Base-by-base conservation (phyloP, 176 grass and related monocot genomes). In the Themeda triandra region DNA sequence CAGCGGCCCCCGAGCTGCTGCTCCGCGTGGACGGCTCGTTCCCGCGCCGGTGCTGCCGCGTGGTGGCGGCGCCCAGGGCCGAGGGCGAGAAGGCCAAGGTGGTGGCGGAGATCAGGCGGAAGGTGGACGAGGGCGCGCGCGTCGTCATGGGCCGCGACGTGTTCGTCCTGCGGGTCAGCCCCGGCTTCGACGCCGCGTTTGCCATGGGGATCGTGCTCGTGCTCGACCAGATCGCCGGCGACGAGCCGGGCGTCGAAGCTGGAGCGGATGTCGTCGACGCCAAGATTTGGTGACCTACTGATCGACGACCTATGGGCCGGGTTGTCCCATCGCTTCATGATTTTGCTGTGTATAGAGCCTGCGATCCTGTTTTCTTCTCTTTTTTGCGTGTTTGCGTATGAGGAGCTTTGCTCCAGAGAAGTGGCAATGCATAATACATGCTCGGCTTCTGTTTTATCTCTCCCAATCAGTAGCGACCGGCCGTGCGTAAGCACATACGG, bases 21-120 rank as follows among this genome's bases (percentile, higher is more conserved):
- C n/a, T n/a, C 90, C 91, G 93, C 73, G 87, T 98, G 23, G 89
- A 98, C 27, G 96, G 96, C 12, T 95, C 88, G 63, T 98, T 95
- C 88, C 31, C 86, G 25, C 87, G 90, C 12, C 89, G 96, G 14
- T 95, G 91, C 84, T 98, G 96, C 76, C 91, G 88, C 68, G 85
- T 98, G 76, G 83, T 94, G 63, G 32, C n/a, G 8, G 64, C 39
- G 14, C 30, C 75, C 3, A 90, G 71, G 67, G 86, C 66, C 40
- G 88, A 33, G 3, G 77, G 31, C 0, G 90, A 66, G 40, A 51
- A 64, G 72, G 84, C 65, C 33, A 73, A 21, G 48, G 82, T 90
- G 64, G 89, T 93, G 54, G 91, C 91, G 39, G 92, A 93, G 89
- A 90, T 98, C 49, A 87, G 83, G 89, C 78, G 95, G 41, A 98